These are phyloP conservation scores for Tetrahymena malaccensis DNA, from an alignment of 73 alveolate genomes.

Conservation along the genomic window DNA sequence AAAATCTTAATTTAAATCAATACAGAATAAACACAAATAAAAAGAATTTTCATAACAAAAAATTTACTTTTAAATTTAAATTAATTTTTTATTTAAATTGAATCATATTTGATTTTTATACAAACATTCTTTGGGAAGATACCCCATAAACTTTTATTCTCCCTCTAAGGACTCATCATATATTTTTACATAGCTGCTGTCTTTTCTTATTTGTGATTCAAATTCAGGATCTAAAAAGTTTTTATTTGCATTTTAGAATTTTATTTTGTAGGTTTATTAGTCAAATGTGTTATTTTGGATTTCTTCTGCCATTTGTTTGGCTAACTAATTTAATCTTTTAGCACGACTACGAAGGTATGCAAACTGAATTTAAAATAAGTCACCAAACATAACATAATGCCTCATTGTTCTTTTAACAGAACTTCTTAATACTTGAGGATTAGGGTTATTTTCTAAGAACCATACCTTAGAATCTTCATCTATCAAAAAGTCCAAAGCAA, in stretches of 20 bases:
- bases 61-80: no score
- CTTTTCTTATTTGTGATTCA: background rate
- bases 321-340: background rate
- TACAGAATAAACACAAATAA: no score
- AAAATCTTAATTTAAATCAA: no score
- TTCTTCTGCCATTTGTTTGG: background rate
- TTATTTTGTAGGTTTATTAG: background rate
- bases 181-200: background rate
- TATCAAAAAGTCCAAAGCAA: constrained; percentile 29
- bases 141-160: background rate
- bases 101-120: background rate
- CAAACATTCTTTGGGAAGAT: background rate
- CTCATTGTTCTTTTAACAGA: background rate
- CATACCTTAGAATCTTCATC: constrained; percentile 12
- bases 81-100: background rate
- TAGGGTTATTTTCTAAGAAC: constrained; percentile 25
- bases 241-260: background rate
- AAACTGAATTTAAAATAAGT: background rate
- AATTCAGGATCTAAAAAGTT: background rate
- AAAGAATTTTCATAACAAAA: no score
- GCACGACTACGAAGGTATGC: background rate
- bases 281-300: background rate
- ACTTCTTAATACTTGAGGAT: constrained; percentile 7
- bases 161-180: background rate
- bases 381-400: background rate